These are phyloP conservation scores for Pseudogymnoascus verrucosus DNA, from an alignment of 2,329 filamentous ascomycete genomes.

Conservation along the genomic window DNA sequence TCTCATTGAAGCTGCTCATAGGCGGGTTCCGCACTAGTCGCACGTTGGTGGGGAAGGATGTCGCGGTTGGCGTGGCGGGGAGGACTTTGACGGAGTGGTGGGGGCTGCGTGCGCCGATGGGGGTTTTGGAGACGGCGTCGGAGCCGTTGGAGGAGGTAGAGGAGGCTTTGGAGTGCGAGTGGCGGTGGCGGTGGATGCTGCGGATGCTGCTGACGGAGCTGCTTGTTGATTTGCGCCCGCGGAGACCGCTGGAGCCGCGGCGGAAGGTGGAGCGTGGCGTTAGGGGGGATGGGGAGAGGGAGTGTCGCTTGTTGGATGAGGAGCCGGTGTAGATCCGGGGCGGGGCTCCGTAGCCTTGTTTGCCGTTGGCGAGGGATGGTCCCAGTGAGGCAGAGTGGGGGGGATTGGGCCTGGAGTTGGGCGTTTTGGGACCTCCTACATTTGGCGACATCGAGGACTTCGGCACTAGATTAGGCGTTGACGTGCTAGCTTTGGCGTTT, in stretches of 20 bases:
- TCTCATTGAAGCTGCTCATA: constrained; percentile 49
- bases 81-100: constrained; percentile 93
- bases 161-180: constrained; percentile 87
- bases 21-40: constrained; percentile 63
- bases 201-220: constrained; percentile 90
- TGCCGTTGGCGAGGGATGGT: constrained; percentile 29
- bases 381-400: constrained; percentile 35
- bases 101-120: constrained; percentile 61
- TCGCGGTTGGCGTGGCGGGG: constrained; percentile 72
- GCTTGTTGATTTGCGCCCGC: constrained; percentile 90
- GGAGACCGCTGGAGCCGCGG: constrained; percentile 71
- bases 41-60: constrained; percentile 75
- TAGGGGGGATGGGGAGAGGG: constrained; percentile 75
- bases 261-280: constrained; percentile 84
- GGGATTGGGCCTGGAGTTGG: constrained; percentile 52
- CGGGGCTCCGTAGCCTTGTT: constrained; percentile 24
- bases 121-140: constrained; percentile 62
- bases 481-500: constrained; percentile 32
- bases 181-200: constrained; percentile 78
- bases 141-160: constrained; percentile 80
- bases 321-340: constrained; percentile 33
- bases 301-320: constrained; percentile 59
- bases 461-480: constrained; percentile 50
- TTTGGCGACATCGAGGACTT: constrained; percentile 34
- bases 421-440: constrained; percentile 41